These are phyloP conservation scores for Zopfochytrium polystomum DNA, from an alignment of 371 early-diverging fungal species.

Conservation along the genomic window DNA sequence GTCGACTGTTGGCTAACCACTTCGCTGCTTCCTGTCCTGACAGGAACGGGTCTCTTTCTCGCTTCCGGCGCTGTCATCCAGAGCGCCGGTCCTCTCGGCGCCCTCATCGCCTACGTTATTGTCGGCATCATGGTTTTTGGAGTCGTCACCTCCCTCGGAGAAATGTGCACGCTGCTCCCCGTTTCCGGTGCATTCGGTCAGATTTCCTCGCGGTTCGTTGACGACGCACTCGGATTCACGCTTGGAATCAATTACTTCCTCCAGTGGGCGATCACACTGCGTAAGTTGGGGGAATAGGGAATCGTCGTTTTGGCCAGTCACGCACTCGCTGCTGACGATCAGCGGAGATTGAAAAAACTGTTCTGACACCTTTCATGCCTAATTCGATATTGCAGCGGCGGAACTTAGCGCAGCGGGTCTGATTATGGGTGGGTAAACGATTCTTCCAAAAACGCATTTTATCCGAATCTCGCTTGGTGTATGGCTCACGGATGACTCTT, in stretches of 20 bases:
- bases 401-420: slow-evolving; percentile 77
- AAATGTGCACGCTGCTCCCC: slow-evolving; percentile 75
- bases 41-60: slow-evolving; percentile 83
- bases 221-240: slow-evolving; percentile 65
- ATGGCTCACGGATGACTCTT: no score
- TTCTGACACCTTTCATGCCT: neutral
- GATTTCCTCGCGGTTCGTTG: slow-evolving; percentile 64
- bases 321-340: slow-evolving; percentile 6
- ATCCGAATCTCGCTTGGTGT: no score
- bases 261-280: slow-evolving; percentile 77
- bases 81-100: slow-evolving; percentile 73
- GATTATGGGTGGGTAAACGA: no score
- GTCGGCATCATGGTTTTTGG: slow-evolving; percentile 73
- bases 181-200: slow-evolving; percentile 75
- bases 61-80: slow-evolving; percentile 64
- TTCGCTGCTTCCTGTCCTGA: neutral
- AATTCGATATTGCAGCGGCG: slow-evolving; percentile 31
- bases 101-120: slow-evolving; percentile 49
- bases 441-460: no score
- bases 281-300: slow-evolving; percentile 6
- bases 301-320: neutral
- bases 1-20: neutral
- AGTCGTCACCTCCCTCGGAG: slow-evolving; percentile 69
- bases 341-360: neutral
- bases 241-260: slow-evolving; percentile 79